These are phyloP conservation scores for Danielozyma ontarioensis DNA, from an alignment of 805 yeast species.

Conservation along the genomic window DNA sequence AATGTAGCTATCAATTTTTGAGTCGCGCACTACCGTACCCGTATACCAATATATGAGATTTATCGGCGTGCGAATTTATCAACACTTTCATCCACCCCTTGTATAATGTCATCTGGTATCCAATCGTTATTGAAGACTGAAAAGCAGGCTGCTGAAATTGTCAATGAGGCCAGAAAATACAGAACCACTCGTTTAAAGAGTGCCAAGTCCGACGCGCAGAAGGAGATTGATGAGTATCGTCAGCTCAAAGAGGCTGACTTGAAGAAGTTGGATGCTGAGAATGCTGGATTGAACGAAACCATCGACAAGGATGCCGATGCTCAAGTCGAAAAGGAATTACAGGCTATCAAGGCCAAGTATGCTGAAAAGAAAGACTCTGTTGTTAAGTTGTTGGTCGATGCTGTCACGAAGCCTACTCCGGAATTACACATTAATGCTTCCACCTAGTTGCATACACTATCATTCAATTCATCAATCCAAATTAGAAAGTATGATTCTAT, in stretches of 20 bases:
- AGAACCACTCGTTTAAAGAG: slow-evolving; percentile 87
- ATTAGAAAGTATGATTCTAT: neutral
- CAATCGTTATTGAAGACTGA: slow-evolving; percentile 60
- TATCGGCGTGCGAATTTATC: neutral
- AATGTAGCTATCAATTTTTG: too few relatives aligned
- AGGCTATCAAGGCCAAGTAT: slow-evolving; percentile 61
- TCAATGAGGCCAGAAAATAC: slow-evolving; percentile 82
- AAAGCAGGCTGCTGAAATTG: slow-evolving; percentile 95
- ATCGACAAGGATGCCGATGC: slow-evolving; percentile 77
- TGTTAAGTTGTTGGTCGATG: slow-evolving; percentile 69
- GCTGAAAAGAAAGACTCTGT: slow-evolving; percentile 61
- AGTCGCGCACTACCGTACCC: too few relatives aligned
- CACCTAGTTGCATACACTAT: neutral
- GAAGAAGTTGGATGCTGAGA: slow-evolving; percentile 63
- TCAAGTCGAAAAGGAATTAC: slow-evolving; percentile 65
- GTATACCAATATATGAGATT: too few relatives aligned
- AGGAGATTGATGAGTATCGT: slow-evolving; percentile 85
- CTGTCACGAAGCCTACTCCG: slow-evolving; percentile 75
- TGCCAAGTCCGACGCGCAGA: slow-evolving; percentile 88
- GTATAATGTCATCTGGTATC: slow-evolving; percentile 23
- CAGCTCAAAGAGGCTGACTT: slow-evolving; percentile 78
- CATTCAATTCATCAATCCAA: too few relatives aligned
- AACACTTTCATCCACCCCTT: too few relatives aligned
- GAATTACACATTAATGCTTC: slow-evolving; percentile 76
- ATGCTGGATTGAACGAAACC: slow-evolving; percentile 68